Evolutionary conservation across 768 basidiomycete species (phyloP), one percentile per base, ranked within the genome.

Genomic region (Lenzites betulinus): DNA sequence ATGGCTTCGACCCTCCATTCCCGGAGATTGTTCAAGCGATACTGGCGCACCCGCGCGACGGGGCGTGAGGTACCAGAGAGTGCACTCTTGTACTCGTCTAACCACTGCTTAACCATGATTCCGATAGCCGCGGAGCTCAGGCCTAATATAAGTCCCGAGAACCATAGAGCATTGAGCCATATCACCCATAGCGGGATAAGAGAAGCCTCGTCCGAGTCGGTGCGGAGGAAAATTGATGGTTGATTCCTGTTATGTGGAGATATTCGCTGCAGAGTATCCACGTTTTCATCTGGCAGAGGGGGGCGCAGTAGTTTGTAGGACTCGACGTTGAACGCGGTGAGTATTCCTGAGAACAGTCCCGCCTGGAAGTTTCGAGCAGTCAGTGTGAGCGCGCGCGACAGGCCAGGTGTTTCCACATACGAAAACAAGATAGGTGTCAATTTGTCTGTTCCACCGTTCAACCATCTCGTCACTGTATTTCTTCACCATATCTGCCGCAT

Each of bases 81-180:
- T 15, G 44, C 58, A 39, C 18, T 20, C 7, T 30, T 23, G 49
- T 28, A 58, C 8, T 51, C 33, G 38, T 63, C 62, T 4, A 72
- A 64, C 71, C 72, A 74, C 49, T 72, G 70, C 47, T 70, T 69
- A 30, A 67, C 67, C 35, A 70, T 51, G 59, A 74, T 70, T 47
- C 67, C 66, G 22, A 69, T 54, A 22, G 65, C 65, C 1, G 71
- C 68, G 0, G 69, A 60, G n/a, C 65, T 42, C 7, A 74, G 66
- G 25, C 64, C 67, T 36, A 66, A 57, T 2, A 64, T 53, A 13
- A 74, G 69, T 41, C 67, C 67, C 1, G 65, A 50, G 58, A 69
- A 69, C 67, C 69, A 70, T 1, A 71, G 58, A 8, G 44, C 46
- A 53, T 72, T 74, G 33, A 39, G 23, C 22, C 22, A 38, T 22